Base-by-base conservation (phyloP, 192 early-diverging fungal genomes). In the Umbelopsis isabellina region DNA sequence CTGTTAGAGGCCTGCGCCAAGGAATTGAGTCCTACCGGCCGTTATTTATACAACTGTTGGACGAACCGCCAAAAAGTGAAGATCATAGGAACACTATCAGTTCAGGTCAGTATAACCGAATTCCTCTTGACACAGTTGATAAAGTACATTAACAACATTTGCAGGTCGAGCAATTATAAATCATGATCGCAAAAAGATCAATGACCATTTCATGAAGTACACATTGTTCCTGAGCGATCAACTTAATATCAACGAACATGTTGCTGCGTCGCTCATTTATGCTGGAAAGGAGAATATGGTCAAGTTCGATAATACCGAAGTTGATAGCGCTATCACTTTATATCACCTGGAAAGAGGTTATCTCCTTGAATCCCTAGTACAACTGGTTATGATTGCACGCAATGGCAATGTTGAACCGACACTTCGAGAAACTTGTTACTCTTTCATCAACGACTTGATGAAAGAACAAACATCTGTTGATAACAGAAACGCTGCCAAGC, bases 191-290 rank as follows among this genome's bases (percentile, higher is more conserved):
- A 80, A 82, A 72, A 81, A 88, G 67, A 84, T 91, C 71, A 93
- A 89, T 75, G 80, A 79, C n/a, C 85, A 90, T 16, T 95, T 94
- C 72, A 83, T 82, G 67, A 67, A 79, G 18, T 82, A 87, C 33
- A 86, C 86, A 9, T 74, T 90, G 64, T 82, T 88, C 72, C 72
- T 98, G 35, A 92, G 93, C 2, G 93, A 95, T 75, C 84, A 93
- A 68, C 81, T 98, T 30, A 83, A 89, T 23, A 83, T 96, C 49
- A 88, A 92, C 79, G 95, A 96, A 73, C 82, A 88, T 66, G 69
- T 85, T 12, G 95, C 94, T 5, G 84, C 91, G 3, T 78, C 86
- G 8, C 55, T 77, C 95, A 35, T 76, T 92, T 61, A 81, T 85
- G 50, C 70, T 83, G 65, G 86, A 61, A 61, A 61, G 30, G 27